Percentiles rank a stretch among this genome's conserved stretches.
Evolutionary conservation across 176 grass and related monocot genomes (phyloP).

Genomic region (Aegilops umbellulata): DNA sequence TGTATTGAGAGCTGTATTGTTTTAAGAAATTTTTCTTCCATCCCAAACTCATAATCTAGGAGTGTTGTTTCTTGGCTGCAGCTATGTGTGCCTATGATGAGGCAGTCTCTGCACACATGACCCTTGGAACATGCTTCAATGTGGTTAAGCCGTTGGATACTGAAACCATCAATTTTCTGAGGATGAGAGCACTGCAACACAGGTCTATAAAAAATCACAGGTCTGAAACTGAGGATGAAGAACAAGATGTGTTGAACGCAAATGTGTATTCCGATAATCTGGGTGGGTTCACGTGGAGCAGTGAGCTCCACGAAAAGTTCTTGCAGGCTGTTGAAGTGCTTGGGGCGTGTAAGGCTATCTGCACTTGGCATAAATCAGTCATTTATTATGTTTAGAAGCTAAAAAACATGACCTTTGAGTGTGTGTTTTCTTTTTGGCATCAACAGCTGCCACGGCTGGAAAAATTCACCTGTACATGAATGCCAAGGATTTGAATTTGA

Average conservation of each 20-base stretch:
- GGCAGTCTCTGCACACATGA: background rate
- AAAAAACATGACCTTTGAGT: conserved; percentile 25
- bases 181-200: conserved; percentile 7
- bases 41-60: background rate
- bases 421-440: background rate
- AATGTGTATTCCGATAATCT: background rate
- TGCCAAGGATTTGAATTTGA: conserved; percentile 24
- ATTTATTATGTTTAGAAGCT: conserved; percentile 24
- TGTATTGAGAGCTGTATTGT: conserved; percentile 19
- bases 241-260: background rate
- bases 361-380: background rate
- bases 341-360: conserved; percentile 31
- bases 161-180: conserved; percentile 12
- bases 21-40: background rate
- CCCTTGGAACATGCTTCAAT: conserved; percentile 23
- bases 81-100: conserved; percentile 28
- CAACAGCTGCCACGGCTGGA: conserved; percentile 10
- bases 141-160: conserved; percentile 22
- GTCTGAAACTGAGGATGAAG: background rate
- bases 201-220: background rate
- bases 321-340: conserved; percentile 27
- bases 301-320: conserved; percentile 35
- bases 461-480: conserved; percentile 26
- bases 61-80: conserved; percentile 15
- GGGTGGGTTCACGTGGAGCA: background rate